Conservation (phyloP, 1,284 basidiomycete species). For the Austroboletus niveus region DNA sequence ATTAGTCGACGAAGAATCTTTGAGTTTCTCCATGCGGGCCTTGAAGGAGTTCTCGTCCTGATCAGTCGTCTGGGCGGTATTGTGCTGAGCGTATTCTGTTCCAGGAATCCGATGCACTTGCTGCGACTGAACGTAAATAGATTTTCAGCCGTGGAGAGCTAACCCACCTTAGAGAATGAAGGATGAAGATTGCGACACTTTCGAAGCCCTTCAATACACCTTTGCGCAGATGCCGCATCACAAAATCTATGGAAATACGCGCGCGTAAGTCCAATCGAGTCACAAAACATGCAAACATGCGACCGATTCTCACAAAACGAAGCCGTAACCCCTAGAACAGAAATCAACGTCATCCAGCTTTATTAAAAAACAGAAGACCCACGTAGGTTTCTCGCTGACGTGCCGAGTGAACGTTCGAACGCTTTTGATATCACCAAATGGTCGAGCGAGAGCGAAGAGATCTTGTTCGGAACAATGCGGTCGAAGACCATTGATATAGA, state of each 20-base stretch:
- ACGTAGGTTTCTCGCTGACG: conserved; percentile 51
- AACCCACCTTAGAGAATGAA: conserved; percentile 58
- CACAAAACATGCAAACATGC: neutral
- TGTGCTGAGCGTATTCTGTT: conserved; percentile 47
- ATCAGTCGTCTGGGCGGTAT: conserved; percentile 16
- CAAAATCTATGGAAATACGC: conserved; percentile 48
- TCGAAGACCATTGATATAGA: conserved; percentile 68
- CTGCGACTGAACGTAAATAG: conserved; percentile 33
- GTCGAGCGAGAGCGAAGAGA: conserved; percentile 52
- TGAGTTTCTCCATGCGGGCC: conserved; percentile 65
- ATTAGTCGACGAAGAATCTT: conserved; percentile 63
- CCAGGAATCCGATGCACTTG: conserved; percentile 79
- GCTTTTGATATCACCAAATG: conserved; percentile 56
- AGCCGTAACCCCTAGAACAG: conserved; percentile 66
- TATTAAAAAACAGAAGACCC: conserved; percentile 9
- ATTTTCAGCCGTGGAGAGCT: neutral
- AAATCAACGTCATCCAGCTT: neutral
- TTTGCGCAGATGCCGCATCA: conserved; percentile 59
- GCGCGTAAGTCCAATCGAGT: neutral
- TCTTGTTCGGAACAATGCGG: conserved; percentile 63
- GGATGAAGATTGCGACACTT: conserved; percentile 73
- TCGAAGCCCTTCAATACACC: conserved; percentile 64
- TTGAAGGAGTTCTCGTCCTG: conserved; percentile 57
- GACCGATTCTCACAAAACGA: conserved; percentile 60
- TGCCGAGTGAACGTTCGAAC: conserved; percentile 65